phyloP scores from a whole-genome alignment of 2,329 filamentous ascomycete species.

The Aspergillus hortae region DNA sequence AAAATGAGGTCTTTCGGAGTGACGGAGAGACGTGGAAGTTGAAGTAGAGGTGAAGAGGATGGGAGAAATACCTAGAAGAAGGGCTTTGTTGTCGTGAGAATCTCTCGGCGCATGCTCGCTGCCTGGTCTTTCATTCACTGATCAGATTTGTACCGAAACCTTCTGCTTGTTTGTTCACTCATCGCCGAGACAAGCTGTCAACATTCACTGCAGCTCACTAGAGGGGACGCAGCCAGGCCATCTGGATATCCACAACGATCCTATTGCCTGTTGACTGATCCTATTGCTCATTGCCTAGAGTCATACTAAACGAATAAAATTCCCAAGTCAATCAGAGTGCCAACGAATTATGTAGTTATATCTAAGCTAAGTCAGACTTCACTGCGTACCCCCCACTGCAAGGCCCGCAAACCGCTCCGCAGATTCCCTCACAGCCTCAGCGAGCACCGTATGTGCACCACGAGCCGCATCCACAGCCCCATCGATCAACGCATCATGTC shows the following conservation, averaged over 20 bases:
- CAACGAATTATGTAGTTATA: neutral
- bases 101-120: no score
- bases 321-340: no score
- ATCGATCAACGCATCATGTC: constrained; percentile 56
- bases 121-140: neutral
- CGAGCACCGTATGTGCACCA: constrained; percentile 57
- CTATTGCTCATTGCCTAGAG: no score
- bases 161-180: no score
- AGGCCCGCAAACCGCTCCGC: constrained; percentile 39
- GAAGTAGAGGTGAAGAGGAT: neutral
- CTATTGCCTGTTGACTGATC: no score
- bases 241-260: no score
- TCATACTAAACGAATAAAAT: no score
- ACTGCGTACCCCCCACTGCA: constrained; percentile 1
- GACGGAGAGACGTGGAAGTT: neutral
- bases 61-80: neutral
- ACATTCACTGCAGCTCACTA: no score
- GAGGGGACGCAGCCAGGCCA: no score
- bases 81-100: neutral
- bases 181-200: no score
- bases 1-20: neutral
- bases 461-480: constrained; percentile 61
- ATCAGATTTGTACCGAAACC: neutral
- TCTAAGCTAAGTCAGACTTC: neutral
- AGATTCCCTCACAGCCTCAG: constrained; percentile 59